Evolutionary conservation across 345 rosid genomes (phyloP), one percentile per base, ranked within the genome.

Genomic region (Euphorbia lathyris): DNA sequence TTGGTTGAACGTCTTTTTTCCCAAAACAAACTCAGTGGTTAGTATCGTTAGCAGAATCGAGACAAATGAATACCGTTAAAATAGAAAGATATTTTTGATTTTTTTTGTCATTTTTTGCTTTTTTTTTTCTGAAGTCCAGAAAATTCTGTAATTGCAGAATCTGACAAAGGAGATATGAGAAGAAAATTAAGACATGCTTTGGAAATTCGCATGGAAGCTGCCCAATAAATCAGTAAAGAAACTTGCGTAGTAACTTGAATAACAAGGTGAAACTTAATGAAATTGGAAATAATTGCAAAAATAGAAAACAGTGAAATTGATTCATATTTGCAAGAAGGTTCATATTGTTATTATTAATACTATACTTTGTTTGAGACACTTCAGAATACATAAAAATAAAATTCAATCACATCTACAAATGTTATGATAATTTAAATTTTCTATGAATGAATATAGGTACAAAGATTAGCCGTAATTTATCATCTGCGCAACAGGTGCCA

Each of bases 401-500:
- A 30, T 11, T 32, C 42, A 50, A 19, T 57, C 42, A 38, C 45
- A 42, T 16, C 63, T 56, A 38, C 12, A 22, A 27, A 20, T 59
- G 42, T n/a, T 27, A 1, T 70, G n/a, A 48, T 36, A 7, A 57
- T 30, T 5, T 1, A 27, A 56, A 30, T 30, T 72, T 75, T 42
- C 50, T 72, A 32, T 29, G 27, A 8, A 22, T 34, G 53, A n/a
- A n/a, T n/a, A n/a, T 56, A 86, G 96, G 82, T 87, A 47, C 87
- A 85, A 76, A 76, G 89, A 65, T 77, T 92, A 76, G 98, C 99
- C 47, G 84, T 88, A 74, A 82, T 92, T 45, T 92, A 95, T 78
- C 82, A 79, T 30, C 75, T 92, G 77, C 84, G 70, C 38, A 86
- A 89, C 70, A 73, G 82, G 60, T 73, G 83, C 79, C 89, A 80